Conservation (phyloP, 768 basidiomycete genomes). For the Floccularia luteovirens region DNA sequence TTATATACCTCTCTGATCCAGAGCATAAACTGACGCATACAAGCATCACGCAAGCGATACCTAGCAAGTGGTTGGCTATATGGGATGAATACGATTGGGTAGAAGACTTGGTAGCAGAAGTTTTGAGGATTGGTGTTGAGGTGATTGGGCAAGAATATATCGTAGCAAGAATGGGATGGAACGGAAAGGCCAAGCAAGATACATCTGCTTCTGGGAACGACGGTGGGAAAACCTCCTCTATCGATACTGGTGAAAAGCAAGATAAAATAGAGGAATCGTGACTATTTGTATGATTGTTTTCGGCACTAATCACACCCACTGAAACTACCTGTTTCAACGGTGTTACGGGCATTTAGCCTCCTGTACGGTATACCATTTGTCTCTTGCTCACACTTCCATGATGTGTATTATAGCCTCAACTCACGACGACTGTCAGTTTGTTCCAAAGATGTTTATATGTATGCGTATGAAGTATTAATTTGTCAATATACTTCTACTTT, state of each 20-base stretch:
- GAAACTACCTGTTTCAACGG: slow-evolving; percentile 3
- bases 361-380: background rate
- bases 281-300: slow-evolving; percentile 21
- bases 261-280: slow-evolving; percentile 21
- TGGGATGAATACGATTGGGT: slow-evolving; percentile 97
- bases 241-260: slow-evolving; percentile 10
- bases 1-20: slow-evolving; percentile 71
- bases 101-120: slow-evolving; percentile 89
- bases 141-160: slow-evolving; percentile 91
- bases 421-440: background rate
- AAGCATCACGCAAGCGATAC: slow-evolving; percentile 78
- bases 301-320: slow-evolving; percentile 3
- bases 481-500: slow-evolving; percentile 39
- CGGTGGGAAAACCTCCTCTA: slow-evolving; percentile 12
- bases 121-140: slow-evolving; percentile 77
- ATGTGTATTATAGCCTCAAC: background rate
- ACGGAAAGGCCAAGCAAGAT: slow-evolving; percentile 21
- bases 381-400: background rate
- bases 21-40: slow-evolving; percentile 68
- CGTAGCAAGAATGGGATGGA: slow-evolving; percentile 82
- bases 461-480: background rate
- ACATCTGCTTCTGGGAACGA: slow-evolving; percentile 9
- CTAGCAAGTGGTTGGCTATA: slow-evolving; percentile 77
- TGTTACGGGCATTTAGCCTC: no score
- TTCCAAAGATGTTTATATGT: background rate